Percentiles rank a stretch among this genome's conserved stretches.
These are phyloP conservation scores for Citrullus mucosospermus DNA, from an alignment of 306 rosid genomes.

Conservation along the genomic window DNA sequence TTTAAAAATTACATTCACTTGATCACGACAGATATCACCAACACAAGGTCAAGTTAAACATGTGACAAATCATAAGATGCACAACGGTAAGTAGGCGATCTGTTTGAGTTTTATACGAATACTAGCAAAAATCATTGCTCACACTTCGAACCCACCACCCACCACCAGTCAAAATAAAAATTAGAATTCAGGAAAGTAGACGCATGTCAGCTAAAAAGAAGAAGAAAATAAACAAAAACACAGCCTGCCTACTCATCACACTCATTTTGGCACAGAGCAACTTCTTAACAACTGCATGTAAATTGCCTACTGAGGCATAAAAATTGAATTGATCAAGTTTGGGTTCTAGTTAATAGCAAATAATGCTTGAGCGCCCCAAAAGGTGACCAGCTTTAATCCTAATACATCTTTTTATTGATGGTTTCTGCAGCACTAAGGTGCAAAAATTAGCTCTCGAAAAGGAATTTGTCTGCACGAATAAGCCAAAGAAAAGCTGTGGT, in stretches of 20 bases:
- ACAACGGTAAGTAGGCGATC: not conserved
- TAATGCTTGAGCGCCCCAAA: not conserved
- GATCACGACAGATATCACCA: constrained; percentile 4
- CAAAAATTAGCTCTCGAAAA: not conserved
- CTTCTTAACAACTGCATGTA: not conserved
- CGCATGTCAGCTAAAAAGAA: not conserved
- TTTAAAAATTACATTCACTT: not conserved
- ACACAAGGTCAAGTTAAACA: not conserved
- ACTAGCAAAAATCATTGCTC: not conserved
- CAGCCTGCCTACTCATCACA: not conserved
- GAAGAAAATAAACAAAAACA: not conserved
- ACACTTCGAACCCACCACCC: not conserved
- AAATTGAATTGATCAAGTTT: not conserved
- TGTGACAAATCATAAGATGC: not conserved
- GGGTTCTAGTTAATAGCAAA: not conserved
- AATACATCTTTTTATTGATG: not conserved
- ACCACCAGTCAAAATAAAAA: not conserved
- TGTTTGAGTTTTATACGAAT: not conserved
- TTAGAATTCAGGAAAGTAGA: not conserved
- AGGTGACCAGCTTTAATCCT: not conserved
- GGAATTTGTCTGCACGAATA: not conserved
- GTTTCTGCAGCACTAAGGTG: not conserved
- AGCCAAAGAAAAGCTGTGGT: not conserved
- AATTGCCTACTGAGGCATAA: not conserved
- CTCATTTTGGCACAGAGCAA: not conserved